A percentile compares a stretch with the other conserved stretches of the same genome.
Conservation (phyloP, 805 yeast species). For the Peterozyma toletana region DNA sequence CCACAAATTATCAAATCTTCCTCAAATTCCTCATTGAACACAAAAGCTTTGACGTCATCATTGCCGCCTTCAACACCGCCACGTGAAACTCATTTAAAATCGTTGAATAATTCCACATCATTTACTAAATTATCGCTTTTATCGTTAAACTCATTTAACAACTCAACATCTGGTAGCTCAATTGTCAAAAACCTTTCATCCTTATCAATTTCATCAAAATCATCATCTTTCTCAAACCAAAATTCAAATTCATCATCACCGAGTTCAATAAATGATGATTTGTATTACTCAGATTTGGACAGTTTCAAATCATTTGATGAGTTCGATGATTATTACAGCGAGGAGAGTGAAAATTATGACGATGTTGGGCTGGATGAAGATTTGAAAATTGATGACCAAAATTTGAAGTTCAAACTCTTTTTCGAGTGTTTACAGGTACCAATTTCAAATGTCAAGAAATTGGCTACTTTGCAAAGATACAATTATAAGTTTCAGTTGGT, state of each 20-base stretch:
- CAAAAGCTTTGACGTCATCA: slow-evolving; percentile 3
- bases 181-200: slow-evolving; percentile 8
- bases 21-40: neutral
- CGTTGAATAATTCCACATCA: neutral
- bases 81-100: slow-evolving; percentile 1
- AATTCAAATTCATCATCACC: slow-evolving; percentile 22
- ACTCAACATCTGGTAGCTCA: neutral
- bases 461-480: slow-evolving; percentile 41
- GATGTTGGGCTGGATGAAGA: slow-evolving; percentile 1
- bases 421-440: too few relatives aligned
- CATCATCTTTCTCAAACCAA: slow-evolving; percentile 19
- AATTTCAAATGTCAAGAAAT: slow-evolving; percentile 17
- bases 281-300: slow-evolving; percentile 10
- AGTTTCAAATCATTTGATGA: slow-evolving; percentile 7
- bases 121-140: slow-evolving; percentile 8
- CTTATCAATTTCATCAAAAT: slow-evolving; percentile 16
- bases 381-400: slow-evolving; percentile 9
- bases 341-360: too few relatives aligned
- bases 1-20: neutral
- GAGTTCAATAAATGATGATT: neutral
- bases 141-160: slow-evolving; percentile 12
- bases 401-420: slow-evolving; percentile 36
- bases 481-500: slow-evolving; percentile 37
- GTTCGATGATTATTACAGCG: neutral
- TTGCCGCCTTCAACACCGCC: slow-evolving; percentile 6